Base-by-base conservation (phyloP, 805 yeast species). In the Schwanniomyces yamadae region DNA sequence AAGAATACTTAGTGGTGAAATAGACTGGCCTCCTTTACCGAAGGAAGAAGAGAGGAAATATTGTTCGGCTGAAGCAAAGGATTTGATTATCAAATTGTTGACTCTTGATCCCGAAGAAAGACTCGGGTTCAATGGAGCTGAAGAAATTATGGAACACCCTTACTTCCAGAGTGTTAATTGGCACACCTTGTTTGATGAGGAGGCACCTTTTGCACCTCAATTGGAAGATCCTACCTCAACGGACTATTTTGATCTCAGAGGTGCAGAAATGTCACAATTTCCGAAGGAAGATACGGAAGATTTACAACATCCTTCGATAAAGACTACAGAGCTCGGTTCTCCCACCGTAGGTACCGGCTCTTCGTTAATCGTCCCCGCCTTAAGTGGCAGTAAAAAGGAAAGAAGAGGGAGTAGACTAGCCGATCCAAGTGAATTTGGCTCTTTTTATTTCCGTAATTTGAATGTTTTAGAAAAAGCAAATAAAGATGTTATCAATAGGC, bases 381-480 rank as follows among this genome's bases (percentile, higher is more conserved):
- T 12, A 27, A 27, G 17, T 11, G 17, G 12, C 20, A 40, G 36
- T 3, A 73, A 56, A 48, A 69, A 86, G 31, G 95, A 86, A 45
- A 71, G 91, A 39, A 68, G 93, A 33, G 78, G 87, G 3, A 77
- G 86, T 44, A 74, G 86, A 46, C 58, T 87, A 41, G 83, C 82
- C 34, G 91, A 84, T 38, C 73, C 83, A 2, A 64, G 69, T 16
- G 91, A 91, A 50, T 93, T 93, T 73, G 99, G 99, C 0, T 82
- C 93, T 4, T 93, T 93, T 59, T 82, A 86, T 40, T 93, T 86
- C 62, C 73, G 96, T 46, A 93, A 93, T 55, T 64, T 93, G 43
- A 82, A 91, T 4, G 93, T 93, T 5, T 71, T 95, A 37, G 98
- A 93, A 49, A 85, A 84, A 50, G 97, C 96, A 6, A 93, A 93